Conservation (phyloP, 192 early-diverging fungal genomes). For the Entomortierella chlamydospora region DNA sequence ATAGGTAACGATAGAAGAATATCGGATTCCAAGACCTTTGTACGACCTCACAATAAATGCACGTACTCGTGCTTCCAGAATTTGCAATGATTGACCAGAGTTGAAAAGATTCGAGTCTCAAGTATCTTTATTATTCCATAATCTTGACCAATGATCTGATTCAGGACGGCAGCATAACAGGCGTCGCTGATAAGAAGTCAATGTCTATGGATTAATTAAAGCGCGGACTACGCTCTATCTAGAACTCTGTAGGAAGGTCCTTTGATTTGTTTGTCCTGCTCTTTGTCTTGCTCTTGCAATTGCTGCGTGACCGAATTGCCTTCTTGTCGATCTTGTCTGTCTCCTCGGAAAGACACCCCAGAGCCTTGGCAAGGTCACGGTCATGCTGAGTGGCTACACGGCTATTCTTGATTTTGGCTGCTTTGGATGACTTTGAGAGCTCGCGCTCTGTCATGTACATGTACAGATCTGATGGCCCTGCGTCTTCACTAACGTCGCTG, state of each 20-base stretch:
- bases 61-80: background rate
- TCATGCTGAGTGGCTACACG: conserved; percentile 23
- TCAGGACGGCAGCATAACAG: background rate
- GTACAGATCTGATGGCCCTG: background rate
- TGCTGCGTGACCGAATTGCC: background rate
- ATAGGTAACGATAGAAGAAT: background rate
- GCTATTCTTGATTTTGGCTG: conserved; percentile 31
- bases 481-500: too few relatives aligned
- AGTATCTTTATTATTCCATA: background rate
- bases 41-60: too few relatives aligned
- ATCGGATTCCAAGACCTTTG: too few relatives aligned
- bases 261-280: background rate
- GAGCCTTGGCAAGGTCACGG: conserved; percentile 18
- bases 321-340: conserved; percentile 31
- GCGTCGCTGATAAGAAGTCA: background rate
- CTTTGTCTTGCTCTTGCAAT: conserved; percentile 9
- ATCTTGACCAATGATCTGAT: background rate
- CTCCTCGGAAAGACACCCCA: conserved; percentile 10
- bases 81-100: background rate
- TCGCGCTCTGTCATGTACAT: conserved; percentile 48
- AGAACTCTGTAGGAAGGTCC: conserved; percentile 6
- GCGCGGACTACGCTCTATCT: background rate
- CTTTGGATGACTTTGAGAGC: conserved; percentile 37
- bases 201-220: too few relatives aligned
- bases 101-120: background rate